Base-by-base conservation (phyloP, 352 stramenopile genomes). In the Globisporangium splendens region DNA sequence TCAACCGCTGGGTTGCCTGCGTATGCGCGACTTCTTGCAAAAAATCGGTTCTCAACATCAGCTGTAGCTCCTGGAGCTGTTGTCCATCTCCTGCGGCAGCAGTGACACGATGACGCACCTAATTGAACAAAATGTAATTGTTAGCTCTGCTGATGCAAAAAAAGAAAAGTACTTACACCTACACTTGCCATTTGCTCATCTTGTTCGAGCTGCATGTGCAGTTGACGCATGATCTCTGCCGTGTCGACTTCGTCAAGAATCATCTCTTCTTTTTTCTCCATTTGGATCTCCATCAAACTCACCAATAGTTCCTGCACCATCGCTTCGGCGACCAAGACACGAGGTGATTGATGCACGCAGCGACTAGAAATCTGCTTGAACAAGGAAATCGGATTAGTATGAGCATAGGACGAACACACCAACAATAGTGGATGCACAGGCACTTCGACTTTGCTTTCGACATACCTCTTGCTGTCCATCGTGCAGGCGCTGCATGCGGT, bases 241-340 rank as follows among this genome's bases (percentile, higher is more conserved):
- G 61, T 70, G 50, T 88, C 79, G 8, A 86, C 75, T 55, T 89
- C 71, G 11, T 87, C 68, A 60, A 88, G 63, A 28, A 88, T 74
- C 17, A 73, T 43, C 17, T 56, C 65, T 60, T 89, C 75, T 28
- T 74, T 85, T 59, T 89, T 77, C 28, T 74, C 72, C 50, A 81
- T 70, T 10, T 72, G 64, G 22, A 89, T 60, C 54, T 77, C 62
- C 52, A 83, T 61, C 14, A 89, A 61, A 54, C 72, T 79, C 58
- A 84, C 73, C 4, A 89, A 61, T 20, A 89, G 67, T 53, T 87
- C 79, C 50, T 88, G 79, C 10, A 88, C 77, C 53, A 89, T 82
- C 3, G 79, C 79, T 61, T 88, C 73, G 5, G 79, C 77, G 14
- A 89, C 76, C 28, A 86, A 51, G 48, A 79, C 64, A 5, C 68